Evolutionary conservation across 169 alveolate species (phyloP).

Genomic region (Plasmodium gaboni): DNA sequence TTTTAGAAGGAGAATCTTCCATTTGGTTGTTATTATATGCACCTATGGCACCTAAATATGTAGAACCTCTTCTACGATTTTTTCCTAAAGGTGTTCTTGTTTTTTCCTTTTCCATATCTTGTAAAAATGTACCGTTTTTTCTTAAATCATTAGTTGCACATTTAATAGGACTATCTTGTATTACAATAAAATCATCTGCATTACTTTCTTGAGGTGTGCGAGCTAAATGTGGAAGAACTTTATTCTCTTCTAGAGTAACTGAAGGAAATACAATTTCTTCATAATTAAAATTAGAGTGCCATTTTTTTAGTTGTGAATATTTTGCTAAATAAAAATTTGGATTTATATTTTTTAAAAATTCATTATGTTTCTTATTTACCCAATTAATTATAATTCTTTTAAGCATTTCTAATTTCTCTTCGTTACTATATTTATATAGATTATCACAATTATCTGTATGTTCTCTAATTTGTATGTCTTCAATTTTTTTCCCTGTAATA

Average conservation of each 20-base stretch:
- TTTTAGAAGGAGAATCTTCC: conserved; percentile 34
- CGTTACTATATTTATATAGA: conserved; percentile 45
- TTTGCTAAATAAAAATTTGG: conserved; percentile 55
- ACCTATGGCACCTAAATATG: neutral
- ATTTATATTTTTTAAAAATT: conserved; percentile 57
- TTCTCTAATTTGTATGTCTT: conserved; percentile 76
- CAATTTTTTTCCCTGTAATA: conserved; percentile 69
- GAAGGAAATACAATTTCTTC: conserved; percentile 52
- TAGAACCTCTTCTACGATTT: conserved; percentile 42
- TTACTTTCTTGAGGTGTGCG: conserved; percentile 76
- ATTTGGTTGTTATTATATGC: conserved; percentile 4
- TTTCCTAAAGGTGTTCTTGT: conserved; percentile 76
- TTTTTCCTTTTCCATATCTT: conserved; percentile 65
- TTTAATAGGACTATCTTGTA: conserved; percentile 72
- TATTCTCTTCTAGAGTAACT: conserved; percentile 59
- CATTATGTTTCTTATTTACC: conserved; percentile 70
- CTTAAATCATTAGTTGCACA: conserved; percentile 57
- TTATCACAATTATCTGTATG: conserved; percentile 48
- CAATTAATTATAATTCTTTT: conserved; percentile 69
- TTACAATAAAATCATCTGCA: conserved; percentile 75
- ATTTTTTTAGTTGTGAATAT: conserved; percentile 70
- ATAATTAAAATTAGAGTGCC: conserved; percentile 72
- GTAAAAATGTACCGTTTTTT: conserved; percentile 17
- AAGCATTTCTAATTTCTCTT: conserved; percentile 59
- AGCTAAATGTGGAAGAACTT: conserved; percentile 53